phyloP scores from a whole-genome alignment of 805 yeast genomes.

The Metschnikowia shivogae region DNA sequence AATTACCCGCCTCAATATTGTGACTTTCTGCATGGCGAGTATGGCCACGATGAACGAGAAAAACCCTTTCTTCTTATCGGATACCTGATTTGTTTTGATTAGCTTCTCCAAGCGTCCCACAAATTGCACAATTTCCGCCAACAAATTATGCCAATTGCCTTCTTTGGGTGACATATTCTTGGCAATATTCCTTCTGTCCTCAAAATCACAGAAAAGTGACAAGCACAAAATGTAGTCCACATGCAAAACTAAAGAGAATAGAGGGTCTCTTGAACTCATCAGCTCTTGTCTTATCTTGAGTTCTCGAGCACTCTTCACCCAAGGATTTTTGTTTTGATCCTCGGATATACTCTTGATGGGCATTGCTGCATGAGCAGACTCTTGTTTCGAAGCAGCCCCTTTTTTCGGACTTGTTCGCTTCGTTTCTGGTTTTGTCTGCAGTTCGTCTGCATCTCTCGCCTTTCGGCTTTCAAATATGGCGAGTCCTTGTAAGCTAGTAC shows the following conservation, averaged over 20 bases:
- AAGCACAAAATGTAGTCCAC: slow-evolving; percentile 15
- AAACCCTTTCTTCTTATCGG: slow-evolving; percentile 12
- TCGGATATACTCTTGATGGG: background rate
- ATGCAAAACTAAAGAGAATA: slow-evolving; percentile 19
- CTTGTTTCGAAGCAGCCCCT: background rate
- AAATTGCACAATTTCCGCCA: slow-evolving; percentile 11
- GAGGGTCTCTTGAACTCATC: slow-evolving; percentile 15
- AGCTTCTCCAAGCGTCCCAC: slow-evolving; percentile 15
- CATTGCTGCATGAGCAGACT: background rate
- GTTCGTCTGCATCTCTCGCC: slow-evolving; percentile 1
- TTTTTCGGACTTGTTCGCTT: background rate
- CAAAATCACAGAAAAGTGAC: slow-evolving; percentile 9
- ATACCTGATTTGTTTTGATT: slow-evolving; percentile 12
- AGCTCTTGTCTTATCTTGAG: slow-evolving; percentile 6
- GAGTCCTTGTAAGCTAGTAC: slow-evolving; percentile 13
- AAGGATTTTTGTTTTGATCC: background rate
- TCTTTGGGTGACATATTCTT: background rate
- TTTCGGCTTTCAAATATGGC: slow-evolving; percentile 12
- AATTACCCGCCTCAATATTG: slow-evolving; percentile 31
- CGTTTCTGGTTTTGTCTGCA: background rate
- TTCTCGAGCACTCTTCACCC: slow-evolving; percentile 8
- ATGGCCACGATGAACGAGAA: slow-evolving; percentile 22
- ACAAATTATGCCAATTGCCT: slow-evolving; percentile 13
- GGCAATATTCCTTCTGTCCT: slow-evolving; percentile 2
- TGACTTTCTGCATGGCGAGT: slow-evolving; percentile 27